These are phyloP conservation scores for Aspergillus carlsbadensis DNA, from an alignment of 495 filamentous ascomycete species.

Conservation along the genomic window DNA sequence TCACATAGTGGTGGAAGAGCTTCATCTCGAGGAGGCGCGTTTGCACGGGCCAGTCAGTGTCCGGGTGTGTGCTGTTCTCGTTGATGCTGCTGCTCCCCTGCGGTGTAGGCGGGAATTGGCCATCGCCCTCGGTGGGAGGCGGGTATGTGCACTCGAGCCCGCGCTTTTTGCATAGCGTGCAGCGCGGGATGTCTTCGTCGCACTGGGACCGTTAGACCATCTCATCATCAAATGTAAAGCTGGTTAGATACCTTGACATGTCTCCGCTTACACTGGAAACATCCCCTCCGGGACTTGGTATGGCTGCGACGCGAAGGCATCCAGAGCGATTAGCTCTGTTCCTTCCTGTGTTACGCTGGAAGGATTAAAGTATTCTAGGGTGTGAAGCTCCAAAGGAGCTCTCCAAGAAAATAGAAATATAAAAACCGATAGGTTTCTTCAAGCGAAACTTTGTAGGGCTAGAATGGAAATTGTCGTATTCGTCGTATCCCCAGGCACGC, in stretches of 20 bases:
- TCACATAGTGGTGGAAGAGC: constrained; percentile 41
- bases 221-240: not conserved
- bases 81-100: constrained; percentile 18
- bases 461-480: not conserved
- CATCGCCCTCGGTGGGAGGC: constrained; percentile 26
- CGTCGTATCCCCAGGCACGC: not conserved
- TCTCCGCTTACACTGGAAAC: constrained; percentile 26
- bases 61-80: not conserved
- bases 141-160: constrained; percentile 40
- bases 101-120: constrained; percentile 22
- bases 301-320: constrained; percentile 32
- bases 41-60: constrained; percentile 15
- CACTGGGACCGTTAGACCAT: constrained; percentile 23
- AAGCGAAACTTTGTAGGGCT: too few relatives aligned
- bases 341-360: too few relatives aligned
- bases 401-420: too few relatives aligned
- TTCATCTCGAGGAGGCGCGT: constrained; percentile 39
- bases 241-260: constrained; percentile 24
- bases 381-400: too few relatives aligned
- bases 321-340: not conserved
- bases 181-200: constrained; percentile 36
- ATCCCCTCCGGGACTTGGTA: constrained; percentile 30
- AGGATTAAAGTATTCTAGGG: too few relatives aligned
- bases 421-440: too few relatives aligned
- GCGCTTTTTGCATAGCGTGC: constrained; percentile 37